Evolutionary conservation across 352 stramenopile species (phyloP).

Genomic region (Pythium myriotylum): DNA sequence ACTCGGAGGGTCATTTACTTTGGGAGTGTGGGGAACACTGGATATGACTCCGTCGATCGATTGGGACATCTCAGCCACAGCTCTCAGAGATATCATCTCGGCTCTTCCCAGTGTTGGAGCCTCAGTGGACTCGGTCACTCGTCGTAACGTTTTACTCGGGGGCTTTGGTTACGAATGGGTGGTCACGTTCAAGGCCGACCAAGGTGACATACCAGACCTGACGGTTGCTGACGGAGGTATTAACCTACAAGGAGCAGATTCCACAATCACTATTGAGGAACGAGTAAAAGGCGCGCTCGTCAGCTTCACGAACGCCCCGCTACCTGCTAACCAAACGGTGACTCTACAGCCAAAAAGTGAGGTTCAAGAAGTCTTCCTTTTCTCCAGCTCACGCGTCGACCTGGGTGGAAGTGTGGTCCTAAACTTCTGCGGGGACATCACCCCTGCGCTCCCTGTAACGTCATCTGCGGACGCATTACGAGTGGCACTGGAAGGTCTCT

Average conservation of each 20-base stretch:
- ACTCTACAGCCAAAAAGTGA: constrained; percentile 38
- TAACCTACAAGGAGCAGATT: constrained; percentile 22
- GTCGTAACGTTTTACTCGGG: constrained; percentile 46
- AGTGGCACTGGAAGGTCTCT: constrained; percentile 63
- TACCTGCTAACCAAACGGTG: constrained; percentile 29
- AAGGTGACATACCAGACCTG: constrained; percentile 52
- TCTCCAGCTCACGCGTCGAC: constrained; percentile 57
- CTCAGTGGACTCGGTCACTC: constrained; percentile 35
- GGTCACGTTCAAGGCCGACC: constrained; percentile 57
- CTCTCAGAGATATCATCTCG: constrained; percentile 27
- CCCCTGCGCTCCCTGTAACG: constrained; percentile 42
- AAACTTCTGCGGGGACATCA: constrained; percentile 68
- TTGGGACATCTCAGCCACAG: constrained; percentile 45
- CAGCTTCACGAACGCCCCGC: constrained; percentile 17
- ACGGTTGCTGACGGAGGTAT: constrained; percentile 20
- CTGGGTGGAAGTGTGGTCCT: constrained; percentile 55
- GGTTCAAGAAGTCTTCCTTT: constrained; percentile 78
- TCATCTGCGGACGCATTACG: constrained; percentile 49
- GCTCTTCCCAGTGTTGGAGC: constrained; percentile 13
- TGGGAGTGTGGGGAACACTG: constrained; percentile 26
- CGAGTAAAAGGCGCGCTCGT: constrained; percentile 40
- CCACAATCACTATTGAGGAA: constrained; percentile 43
- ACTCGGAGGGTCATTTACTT: constrained; percentile 39
- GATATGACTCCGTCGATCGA: constrained; percentile 27
- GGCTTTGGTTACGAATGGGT: constrained; percentile 74